Base-by-base conservation (phyloP, 1,139 yeast species). In the Geotrichum citri-aurantii region DNA sequence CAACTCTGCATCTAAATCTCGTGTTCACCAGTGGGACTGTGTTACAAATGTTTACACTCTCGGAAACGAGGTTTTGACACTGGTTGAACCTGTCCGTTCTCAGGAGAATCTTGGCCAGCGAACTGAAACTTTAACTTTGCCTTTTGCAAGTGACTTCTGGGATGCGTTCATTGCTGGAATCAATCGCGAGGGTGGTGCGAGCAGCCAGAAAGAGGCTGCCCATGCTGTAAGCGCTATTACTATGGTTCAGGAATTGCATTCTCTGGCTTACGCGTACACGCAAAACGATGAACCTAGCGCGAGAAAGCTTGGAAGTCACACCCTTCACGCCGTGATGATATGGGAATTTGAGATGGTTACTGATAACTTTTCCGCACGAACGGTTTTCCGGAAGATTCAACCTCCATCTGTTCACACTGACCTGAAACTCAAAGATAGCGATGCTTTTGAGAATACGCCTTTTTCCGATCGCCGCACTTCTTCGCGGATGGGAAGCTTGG, bases 61-160 rank as follows among this genome's bases (percentile, higher is more conserved):
- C 66, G 73, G 72, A 51, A 68, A 69, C 48, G 69, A 69, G 57
- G 67, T 71, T 52, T 66, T 71, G 46, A 66, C 68, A 49, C 65
- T 71, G 31, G 63, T 64, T 44, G 72, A 71, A 50, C 59, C 67
- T 12, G 68, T 70, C n/a, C 64, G 66, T 2, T 63, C 63, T 51
- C 65, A 65, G 50, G 69, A 67, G 54, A 65, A 65, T 57, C 58
- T 66, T 19, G 61, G 65, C 27, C 69, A 69, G 23, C 67, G 72
- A 47, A 63, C 67, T 26, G 76, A 73, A 59, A 69, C 70, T 53
- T 65, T 73, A 14, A 63, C 56, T 46, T 66, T 74, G 19, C 77
- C 77, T 12, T 73, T 73, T 64, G 70, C 75, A 19, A 65, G 69
- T 23, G 77, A 74, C 58, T 74, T 74, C 61, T 74, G 77, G 76